Evolutionary conservation across 352 stramenopile genomes (phyloP), one percentile per base, ranked within the genome.

Genomic region (Globisporangium takayamanum): DNA sequence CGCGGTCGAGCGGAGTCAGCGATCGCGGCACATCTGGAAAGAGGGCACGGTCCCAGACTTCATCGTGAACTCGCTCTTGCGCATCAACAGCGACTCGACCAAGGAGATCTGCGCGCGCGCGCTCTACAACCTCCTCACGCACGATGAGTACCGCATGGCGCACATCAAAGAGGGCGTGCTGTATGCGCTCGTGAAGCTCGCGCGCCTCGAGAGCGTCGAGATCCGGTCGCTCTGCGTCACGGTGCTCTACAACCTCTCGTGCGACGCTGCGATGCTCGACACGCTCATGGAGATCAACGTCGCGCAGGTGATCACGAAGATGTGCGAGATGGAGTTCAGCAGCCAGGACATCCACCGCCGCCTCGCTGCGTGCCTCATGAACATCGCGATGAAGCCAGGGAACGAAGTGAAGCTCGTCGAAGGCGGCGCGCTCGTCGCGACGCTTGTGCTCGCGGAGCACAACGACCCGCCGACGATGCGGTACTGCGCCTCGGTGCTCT

Each of bases 101-200:
- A 96, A 96, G 57, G 87, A 93, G 55, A 91, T 95, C 41, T 96
- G 87, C 45, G 81, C 85, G 2, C 72, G 84, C 15, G 82, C 78
- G 36, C 72, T 96, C 22, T 96, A 92, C 69, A 96, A 96, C 50
- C 54, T 96, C 53, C 75, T 96, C 44, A 88, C 79, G 1, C 85
- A 94, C 51, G 79, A 92, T 54, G 84, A 93, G 42, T 69, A 84
- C 18, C 82, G 84, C 18, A 78, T 86, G 55, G 70, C 74, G 16
- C 88, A 93, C 68, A 90, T 95, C 58, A 92, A 92, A 46, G 83
- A 92, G 33, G 87, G 87, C 25, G 84, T 94, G 16, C 41, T 95
- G 50, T 95, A 93, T 63, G 87, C 87, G n/a, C 74, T 95, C 4
- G 76, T 94, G 33, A 95, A 95, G 58, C 78, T 95, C 1, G 84